Conservation (phyloP, 306 rosid genomes). For the Cucurbita pepo region DNA sequence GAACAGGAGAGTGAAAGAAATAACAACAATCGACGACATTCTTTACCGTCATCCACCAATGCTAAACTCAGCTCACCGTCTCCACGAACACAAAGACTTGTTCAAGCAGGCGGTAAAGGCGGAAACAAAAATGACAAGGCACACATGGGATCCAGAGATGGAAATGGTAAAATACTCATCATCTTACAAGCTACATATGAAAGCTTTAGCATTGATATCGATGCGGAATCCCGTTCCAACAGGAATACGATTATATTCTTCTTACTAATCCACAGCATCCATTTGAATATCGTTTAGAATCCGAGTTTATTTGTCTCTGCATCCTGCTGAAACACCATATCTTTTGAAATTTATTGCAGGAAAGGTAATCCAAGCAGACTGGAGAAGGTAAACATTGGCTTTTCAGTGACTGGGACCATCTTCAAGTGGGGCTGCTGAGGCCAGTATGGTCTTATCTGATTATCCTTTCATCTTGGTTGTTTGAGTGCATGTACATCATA, state of each 20-base stretch:
- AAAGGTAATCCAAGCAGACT: constrained; percentile 72
- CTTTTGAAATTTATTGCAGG: constrained; percentile 29
- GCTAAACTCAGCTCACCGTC: constrained; percentile 81
- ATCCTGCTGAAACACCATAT: background rate
- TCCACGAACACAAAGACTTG: constrained; percentile 71
- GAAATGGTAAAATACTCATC: constrained; percentile 37
- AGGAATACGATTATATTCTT: background rate
- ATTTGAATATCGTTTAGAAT: background rate
- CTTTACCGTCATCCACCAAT: constrained; percentile 63
- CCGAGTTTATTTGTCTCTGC: background rate
- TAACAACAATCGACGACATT: constrained; percentile 56
- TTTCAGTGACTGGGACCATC: constrained; percentile 21
- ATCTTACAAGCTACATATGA: background rate
- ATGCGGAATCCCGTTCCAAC: background rate
- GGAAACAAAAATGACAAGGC: constrained; percentile 40
- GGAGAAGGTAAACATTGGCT: constrained; percentile 53
- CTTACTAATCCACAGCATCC: background rate
- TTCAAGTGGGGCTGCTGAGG: constrained; percentile 27
- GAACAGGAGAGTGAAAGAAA: constrained; percentile 57
- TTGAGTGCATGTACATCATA: constrained; percentile 89
- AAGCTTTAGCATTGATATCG: background rate
- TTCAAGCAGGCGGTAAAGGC: constrained; percentile 60
- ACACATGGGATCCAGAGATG: constrained; percentile 42
- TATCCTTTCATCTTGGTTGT: constrained; percentile 49
- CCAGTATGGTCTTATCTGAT: constrained; percentile 17